Evolutionary conservation across 75 land plant species (phyloP).

Genomic region (Ceratopteris richardii): DNA sequence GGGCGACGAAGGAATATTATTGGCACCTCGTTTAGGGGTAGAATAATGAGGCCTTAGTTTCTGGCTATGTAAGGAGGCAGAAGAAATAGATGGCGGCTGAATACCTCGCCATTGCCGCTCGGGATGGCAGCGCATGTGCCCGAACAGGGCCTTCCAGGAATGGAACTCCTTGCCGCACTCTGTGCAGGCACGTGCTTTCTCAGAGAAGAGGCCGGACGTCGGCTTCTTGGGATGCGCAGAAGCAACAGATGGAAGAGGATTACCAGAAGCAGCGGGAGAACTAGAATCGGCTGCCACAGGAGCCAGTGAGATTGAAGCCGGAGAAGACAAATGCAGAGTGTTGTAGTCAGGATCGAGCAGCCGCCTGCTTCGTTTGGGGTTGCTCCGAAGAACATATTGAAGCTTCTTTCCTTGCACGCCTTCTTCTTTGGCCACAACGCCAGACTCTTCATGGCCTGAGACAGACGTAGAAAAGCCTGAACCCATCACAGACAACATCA

Average conservation of each 20-base stretch:
- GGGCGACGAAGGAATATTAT: no score
- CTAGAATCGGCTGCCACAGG: no score
- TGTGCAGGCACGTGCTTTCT: conserved; percentile 20
- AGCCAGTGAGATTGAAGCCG: not conserved
- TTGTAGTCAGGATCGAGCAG: conserved; percentile 39
- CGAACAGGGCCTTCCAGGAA: conserved; percentile 46
- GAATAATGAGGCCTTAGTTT: no score
- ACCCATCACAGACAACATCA: no score
- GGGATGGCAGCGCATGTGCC: conserved; percentile 56
- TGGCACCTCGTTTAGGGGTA: no score
- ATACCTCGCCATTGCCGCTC: conserved; percentile 29
- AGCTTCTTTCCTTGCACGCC: conserved; percentile 8
- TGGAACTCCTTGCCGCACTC: conserved; percentile 52
- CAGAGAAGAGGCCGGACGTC: conserved; percentile 19
- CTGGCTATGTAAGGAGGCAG: no score
- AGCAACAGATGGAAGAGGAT: not conserved
- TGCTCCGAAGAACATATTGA: conserved; percentile 26
- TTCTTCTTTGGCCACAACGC: not conserved
- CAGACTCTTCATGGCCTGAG: no score
- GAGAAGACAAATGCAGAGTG: conserved; percentile 13
- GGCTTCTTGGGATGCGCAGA: conserved; percentile 14
- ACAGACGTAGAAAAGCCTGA: no score
- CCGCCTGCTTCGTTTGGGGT: conserved; percentile 41
- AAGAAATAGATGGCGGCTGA: conserved; percentile 19
- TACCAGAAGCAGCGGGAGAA: not conserved